phyloP scores from a whole-genome alignment of 768 basidiomycete species.

The Pleurotus citrinopileatus region DNA sequence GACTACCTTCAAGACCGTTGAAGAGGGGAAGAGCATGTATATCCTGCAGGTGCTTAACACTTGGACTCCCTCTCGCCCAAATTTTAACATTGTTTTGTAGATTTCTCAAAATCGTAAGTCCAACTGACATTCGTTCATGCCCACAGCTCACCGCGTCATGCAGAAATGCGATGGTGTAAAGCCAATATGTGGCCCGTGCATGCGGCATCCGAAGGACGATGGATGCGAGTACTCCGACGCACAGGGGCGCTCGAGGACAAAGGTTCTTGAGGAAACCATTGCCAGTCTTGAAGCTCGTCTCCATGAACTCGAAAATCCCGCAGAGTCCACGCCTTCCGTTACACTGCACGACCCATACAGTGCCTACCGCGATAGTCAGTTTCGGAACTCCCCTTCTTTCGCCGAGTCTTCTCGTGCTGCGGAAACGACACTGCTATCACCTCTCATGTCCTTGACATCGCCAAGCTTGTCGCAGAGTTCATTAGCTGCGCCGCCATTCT shows the following conservation, averaged over 20 bases:
- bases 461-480: background rate
- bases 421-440: constrained; percentile 3
- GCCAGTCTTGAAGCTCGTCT: constrained; percentile 54
- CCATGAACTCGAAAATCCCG: constrained; percentile 54
- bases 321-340: constrained; percentile 42
- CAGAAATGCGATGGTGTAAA: constrained; percentile 66
- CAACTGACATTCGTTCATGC: constrained; percentile 2
- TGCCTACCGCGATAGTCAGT: constrained; percentile 27
- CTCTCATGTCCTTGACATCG: background rate
- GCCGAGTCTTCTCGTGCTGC: constrained; percentile 3
- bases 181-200: constrained; percentile 65
- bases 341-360: constrained; percentile 50
- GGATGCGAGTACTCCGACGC: constrained; percentile 75
- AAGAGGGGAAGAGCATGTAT: constrained; percentile 55
- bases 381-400: constrained; percentile 21
- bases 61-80: background rate
- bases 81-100: constrained; percentile 22
- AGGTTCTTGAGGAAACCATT: constrained; percentile 59
- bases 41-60: constrained; percentile 41
- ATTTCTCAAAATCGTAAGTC: constrained; percentile 48
- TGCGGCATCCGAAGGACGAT: constrained; percentile 53
- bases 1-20: constrained; percentile 35
- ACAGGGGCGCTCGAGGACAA: constrained; percentile 54
- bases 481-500: constrained; percentile 8
- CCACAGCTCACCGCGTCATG: constrained; percentile 8